Evolutionary conservation across 1,139 yeast species (phyloP).

Genomic region (Pichia inconspicua): DNA sequence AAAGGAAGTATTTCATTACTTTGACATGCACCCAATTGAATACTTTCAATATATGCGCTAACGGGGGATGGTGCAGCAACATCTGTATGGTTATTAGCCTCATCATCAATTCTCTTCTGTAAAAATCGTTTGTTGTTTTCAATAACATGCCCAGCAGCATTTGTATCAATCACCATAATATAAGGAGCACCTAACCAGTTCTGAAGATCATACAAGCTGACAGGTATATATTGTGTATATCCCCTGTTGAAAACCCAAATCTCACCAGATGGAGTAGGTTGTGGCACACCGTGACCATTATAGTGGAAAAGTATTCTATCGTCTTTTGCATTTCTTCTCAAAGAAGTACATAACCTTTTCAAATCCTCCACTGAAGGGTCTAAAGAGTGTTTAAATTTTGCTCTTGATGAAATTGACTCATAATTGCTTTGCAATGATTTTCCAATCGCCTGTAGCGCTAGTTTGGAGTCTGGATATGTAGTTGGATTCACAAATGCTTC

Average conservation of each 20-base stretch:
- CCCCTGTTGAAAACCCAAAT: slow-evolving; percentile 98
- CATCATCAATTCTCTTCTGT: slow-evolving; percentile 84
- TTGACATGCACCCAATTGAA: slow-evolving; percentile 88
- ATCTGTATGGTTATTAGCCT: slow-evolving; percentile 67
- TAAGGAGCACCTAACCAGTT: slow-evolving; percentile 99
- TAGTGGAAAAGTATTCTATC: slow-evolving; percentile 87
- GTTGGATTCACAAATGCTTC: slow-evolving; percentile 95
- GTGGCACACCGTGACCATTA: slow-evolving; percentile 98
- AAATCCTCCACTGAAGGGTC: slow-evolving; percentile 97
- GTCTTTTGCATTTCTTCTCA: slow-evolving; percentile 86
- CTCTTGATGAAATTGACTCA: slow-evolving; percentile 79
- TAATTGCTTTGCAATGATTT: slow-evolving; percentile 81
- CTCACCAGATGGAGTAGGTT: slow-evolving; percentile 96
- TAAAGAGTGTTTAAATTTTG: slow-evolving; percentile 81
- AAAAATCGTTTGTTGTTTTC: slow-evolving; percentile 85
- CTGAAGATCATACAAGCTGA: slow-evolving; percentile 84
- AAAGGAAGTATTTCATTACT: slow-evolving; percentile 82
- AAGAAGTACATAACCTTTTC: slow-evolving; percentile 80
- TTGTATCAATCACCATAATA: slow-evolving; percentile 89
- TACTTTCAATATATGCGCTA: slow-evolving; percentile 73
- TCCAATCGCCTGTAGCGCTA: slow-evolving; percentile 88
- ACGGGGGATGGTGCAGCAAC: slow-evolving; percentile 39
- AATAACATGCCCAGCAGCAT: slow-evolving; percentile 90
- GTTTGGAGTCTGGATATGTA: slow-evolving; percentile 75
- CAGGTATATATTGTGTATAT: slow-evolving; percentile 95